Evolutionary conservation across 2,329 filamentous ascomycete genomes (phyloP).

Genomic region (Colletotrichum truncatum): DNA sequence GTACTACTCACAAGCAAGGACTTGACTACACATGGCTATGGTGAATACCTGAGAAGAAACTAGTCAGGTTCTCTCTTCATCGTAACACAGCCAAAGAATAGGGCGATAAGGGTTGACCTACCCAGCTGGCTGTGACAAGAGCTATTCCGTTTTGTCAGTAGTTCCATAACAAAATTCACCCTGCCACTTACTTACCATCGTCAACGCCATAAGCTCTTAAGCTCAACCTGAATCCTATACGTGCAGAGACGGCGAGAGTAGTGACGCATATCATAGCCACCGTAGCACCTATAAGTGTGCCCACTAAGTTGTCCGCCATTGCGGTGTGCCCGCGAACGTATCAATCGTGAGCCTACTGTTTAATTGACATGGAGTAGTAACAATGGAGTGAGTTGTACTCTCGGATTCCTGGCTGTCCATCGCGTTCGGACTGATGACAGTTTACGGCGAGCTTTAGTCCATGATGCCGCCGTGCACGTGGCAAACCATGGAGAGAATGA

Average conservation of each 20-base stretch:
- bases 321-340: neutral
- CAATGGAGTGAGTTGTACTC: no score
- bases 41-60: neutral
- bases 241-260: constrained; percentile 11
- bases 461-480: neutral
- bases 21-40: constrained; percentile 1
- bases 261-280: constrained; percentile 22
- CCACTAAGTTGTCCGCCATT: constrained; percentile 13
- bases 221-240: neutral
- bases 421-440: neutral
- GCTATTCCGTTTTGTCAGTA: neutral
- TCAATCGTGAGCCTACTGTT: neutral
- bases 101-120: no score
- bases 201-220: constrained; percentile 5
- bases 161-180: neutral
- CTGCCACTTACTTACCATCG: neutral
- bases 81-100: neutral
- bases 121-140: constrained; percentile 7
- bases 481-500: neutral
- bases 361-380: no score
- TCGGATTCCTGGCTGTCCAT: neutral
- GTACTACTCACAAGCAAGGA: neutral
- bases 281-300: neutral
- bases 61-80: neutral
- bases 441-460: no score